Evolutionary conservation across 2,329 filamentous ascomycete genomes (phyloP).

Genomic region (Colletotrichum shisoi): DNA sequence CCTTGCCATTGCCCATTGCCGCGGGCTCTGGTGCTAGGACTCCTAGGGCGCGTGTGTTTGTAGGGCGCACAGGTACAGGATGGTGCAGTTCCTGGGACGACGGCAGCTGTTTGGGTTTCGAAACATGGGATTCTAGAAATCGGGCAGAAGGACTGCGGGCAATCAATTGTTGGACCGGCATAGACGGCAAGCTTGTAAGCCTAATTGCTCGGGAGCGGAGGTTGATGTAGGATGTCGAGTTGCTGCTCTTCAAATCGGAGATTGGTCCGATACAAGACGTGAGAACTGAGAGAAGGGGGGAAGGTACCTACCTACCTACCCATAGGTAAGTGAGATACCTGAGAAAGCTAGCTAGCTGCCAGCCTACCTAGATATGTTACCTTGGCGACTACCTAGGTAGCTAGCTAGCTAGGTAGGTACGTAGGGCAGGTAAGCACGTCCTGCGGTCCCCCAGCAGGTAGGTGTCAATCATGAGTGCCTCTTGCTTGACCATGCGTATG

Average conservation of each 20-base stretch:
- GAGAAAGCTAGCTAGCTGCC: too few relatives aligned
- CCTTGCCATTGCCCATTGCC: neutral
- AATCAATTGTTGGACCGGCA: neutral
- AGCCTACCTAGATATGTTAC: too few relatives aligned
- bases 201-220: neutral
- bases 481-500: too few relatives aligned
- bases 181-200: neutral
- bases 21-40: conserved; percentile 1
- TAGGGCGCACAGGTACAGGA: conserved; percentile 28
- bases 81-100: conserved; percentile 38
- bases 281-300: neutral
- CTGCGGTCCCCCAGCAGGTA: too few relatives aligned
- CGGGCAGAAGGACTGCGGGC: conserved; percentile 25
- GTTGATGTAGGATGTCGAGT: conserved; percentile 21
- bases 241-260: conserved; percentile 25
- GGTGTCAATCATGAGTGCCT: too few relatives aligned
- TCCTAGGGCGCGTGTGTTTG: conserved; percentile 20
- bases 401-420: too few relatives aligned
- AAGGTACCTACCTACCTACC: too few relatives aligned
- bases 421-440: too few relatives aligned
- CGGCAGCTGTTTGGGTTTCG: conserved; percentile 31
- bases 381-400: too few relatives aligned
- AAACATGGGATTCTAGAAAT: conserved; percentile 37
- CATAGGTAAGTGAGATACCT: too few relatives aligned
- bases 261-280: conserved; percentile 10